Base-by-base conservation (phyloP, 768 basidiomycete genomes). In the Suillus paluster region DNA sequence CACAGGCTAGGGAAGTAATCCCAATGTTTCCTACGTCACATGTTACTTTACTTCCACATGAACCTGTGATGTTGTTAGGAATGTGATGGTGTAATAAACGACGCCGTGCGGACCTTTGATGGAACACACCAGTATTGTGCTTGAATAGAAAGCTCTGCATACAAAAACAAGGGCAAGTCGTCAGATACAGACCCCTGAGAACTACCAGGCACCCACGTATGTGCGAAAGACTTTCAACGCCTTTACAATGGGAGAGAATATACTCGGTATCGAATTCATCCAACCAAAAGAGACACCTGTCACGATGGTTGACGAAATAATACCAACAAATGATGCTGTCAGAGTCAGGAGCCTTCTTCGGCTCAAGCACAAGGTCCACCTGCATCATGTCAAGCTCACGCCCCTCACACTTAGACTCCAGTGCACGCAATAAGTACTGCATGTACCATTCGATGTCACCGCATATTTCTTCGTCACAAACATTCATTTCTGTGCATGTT, bases 401-500 rank as follows among this genome's bases (percentile, higher is more conserved):
- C 33, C 56, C 49, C 34, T 54, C 36, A 5, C 14, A 34, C 0
- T 48, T 15, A 39, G 19, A n/a, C n/a, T 30, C 33, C 30, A 82
- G 41, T 53, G 59, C 56, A 5, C 56, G 50, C n/a, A 68, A 55
- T 41, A 77, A 58, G 44, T 54, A 67, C 0, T 8, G 14, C 36
- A 69, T 75, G 49, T 79, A 82, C 6, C 68, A 65, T 8, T 74
- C 72, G 6, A 86, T 72, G 33, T 80, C 78, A 0, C 46, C 27
- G 8, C 69, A 64, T 6, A 79, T 70, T 0, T 64, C 67, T 0
- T 50, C 17, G 25, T 87, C 77, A 38, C 77, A 81, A 14, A 88
- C 72, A 62, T 88, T 70, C 30, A 80, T 81, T 64, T 89, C 87
- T 0, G 87, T 87, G 42, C 82, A 83, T 0, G 84, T 77, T 53